A percentile compares a stretch with the other conserved stretches of the same genome.
phyloP scores from a whole-genome alignment of 2,329 filamentous ascomycete species.

The Cladosporium velox region DNA sequence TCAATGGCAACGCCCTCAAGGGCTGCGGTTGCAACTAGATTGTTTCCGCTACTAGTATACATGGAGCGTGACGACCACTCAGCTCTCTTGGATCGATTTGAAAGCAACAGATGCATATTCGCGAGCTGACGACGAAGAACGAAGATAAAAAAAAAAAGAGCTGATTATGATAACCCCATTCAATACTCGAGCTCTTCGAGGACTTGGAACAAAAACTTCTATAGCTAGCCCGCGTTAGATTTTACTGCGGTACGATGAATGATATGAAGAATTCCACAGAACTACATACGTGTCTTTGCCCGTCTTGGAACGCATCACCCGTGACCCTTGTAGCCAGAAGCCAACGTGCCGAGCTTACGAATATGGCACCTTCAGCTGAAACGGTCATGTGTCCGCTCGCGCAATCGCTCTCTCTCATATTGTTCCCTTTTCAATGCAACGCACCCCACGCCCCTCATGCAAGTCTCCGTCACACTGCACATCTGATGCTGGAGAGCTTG shows the following conservation, averaged over 20 bases:
- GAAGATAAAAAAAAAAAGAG: neutral
- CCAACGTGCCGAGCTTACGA: neutral
- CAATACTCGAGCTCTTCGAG: neutral
- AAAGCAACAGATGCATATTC: neutral
- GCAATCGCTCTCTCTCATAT: neutral
- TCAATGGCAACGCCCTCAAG: conserved; percentile 7
- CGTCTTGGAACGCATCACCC: too few relatives aligned
- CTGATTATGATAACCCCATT: neutral
- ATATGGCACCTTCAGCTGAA: neutral
- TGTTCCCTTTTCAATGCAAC: neutral
- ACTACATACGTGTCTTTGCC: neutral
- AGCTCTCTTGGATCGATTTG: neutral
- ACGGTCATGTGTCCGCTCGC: neutral
- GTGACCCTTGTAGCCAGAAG: neutral
- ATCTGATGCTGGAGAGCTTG: neutral
- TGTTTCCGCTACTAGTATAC: neutral
- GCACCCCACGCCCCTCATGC: neutral
- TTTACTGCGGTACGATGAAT: conserved; percentile 10
- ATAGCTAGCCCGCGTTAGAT: neutral
- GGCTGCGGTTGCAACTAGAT: conserved; percentile 17
- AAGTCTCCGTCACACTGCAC: neutral
- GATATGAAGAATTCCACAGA: neutral
- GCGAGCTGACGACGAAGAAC: neutral
- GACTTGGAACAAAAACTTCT: neutral
- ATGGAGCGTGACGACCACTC: neutral